A percentile compares a stretch with the other conserved stretches of the same genome.
Evolutionary conservation across 176 grass and related monocot genomes (phyloP).

Genomic region (Poa annua): DNA sequence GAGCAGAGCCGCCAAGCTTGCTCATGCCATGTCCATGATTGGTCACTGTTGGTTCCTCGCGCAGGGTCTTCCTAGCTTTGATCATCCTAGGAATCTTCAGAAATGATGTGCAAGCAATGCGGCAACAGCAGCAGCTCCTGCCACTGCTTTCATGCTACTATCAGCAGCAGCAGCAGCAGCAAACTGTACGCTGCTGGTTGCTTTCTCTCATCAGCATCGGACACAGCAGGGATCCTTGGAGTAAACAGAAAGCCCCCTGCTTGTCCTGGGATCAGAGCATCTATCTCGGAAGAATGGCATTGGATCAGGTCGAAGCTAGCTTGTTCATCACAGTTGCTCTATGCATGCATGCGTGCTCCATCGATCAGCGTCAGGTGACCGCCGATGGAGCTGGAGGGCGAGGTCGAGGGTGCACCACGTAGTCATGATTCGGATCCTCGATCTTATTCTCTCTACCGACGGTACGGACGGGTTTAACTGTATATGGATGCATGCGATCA

Average conservation of each 20-base stretch:
- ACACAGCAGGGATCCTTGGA: constrained; percentile 20
- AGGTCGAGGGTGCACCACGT: constrained; percentile 25
- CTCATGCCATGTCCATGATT: constrained; percentile 37
- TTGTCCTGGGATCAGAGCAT: background rate
- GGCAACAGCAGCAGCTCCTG: background rate
- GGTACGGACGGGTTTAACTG: background rate
- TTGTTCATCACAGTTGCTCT: background rate
- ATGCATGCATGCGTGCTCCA: background rate
- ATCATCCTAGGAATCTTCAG: constrained; percentile 65
- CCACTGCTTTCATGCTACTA: constrained; percentile 21
- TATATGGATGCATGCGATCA: background rate
- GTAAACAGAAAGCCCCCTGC: constrained; percentile 40
- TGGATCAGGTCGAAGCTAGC: background rate
- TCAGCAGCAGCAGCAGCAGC: too few species aligned
- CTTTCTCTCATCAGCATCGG: constrained; percentile 32
- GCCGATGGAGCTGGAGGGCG: background rate
- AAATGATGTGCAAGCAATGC: constrained; percentile 53
- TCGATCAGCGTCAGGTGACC: background rate
- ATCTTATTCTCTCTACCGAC: background rate
- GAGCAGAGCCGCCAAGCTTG: background rate
- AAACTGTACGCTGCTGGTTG: background rate
- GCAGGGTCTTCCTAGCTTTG: constrained; percentile 38
- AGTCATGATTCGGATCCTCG: background rate
- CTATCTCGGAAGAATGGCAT: background rate
- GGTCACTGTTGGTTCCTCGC: constrained; percentile 41